A percentile compares a stretch with the other conserved stretches of the same genome.
phyloP scores from a whole-genome alignment of 345 rosid genomes.

The Boechera stricta region DNA sequence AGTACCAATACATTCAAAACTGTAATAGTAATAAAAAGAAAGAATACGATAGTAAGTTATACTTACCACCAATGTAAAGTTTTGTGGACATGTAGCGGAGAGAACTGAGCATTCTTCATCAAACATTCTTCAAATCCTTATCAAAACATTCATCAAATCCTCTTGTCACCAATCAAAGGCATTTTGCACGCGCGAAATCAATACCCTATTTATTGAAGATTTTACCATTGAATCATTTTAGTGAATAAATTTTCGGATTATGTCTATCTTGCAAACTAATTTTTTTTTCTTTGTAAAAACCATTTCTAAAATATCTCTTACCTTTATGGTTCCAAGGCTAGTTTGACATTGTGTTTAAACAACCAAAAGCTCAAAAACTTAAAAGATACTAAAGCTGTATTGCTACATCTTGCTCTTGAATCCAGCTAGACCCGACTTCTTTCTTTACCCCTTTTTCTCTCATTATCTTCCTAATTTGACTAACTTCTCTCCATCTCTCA shows the following conservation, averaged over 20 bases:
- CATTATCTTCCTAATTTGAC: slow-evolving; percentile 68
- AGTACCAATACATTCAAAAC: background rate
- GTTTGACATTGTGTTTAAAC: slow-evolving; percentile 6
- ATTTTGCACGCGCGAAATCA: too few species aligned
- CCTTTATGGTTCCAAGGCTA: background rate
- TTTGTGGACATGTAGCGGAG: slow-evolving; percentile 61
- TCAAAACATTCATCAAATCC: too few species aligned
- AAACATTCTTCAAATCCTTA: background rate
- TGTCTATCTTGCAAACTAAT: too few species aligned
- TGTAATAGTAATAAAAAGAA: background rate
- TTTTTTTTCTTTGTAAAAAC: too few species aligned
- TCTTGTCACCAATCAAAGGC: too few species aligned
- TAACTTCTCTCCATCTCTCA: slow-evolving; percentile 66
- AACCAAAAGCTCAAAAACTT: slow-evolving; percentile 1
- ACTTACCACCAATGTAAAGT: slow-evolving; percentile 81
- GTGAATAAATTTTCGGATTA: too few species aligned
- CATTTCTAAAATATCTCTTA: too few species aligned
- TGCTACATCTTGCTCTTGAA: slow-evolving; percentile 49
- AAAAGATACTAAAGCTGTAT: background rate
- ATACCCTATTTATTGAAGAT: too few species aligned
- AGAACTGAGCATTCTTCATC: slow-evolving; percentile 50
- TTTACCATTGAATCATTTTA: too few species aligned
- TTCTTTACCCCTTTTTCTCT: slow-evolving; percentile 57
- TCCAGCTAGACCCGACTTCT: slow-evolving; percentile 76
- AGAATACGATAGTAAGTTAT: background rate